Evolutionary conservation across 2,329 filamentous ascomycete genomes (phyloP).

Genomic region (Knufia fluminis): DNA sequence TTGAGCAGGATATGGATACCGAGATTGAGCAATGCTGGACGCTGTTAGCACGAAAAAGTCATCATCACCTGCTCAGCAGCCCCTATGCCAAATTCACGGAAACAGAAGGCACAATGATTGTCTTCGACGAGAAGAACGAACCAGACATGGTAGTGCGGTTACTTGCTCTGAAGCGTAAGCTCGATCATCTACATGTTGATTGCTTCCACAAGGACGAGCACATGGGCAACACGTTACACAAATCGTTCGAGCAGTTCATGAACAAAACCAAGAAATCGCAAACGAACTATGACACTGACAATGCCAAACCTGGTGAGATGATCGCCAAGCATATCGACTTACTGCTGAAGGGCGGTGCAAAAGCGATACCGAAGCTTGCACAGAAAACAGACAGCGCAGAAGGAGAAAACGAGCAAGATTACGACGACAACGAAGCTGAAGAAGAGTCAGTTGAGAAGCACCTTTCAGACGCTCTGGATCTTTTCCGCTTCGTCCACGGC

Average conservation of each 20-base stretch:
- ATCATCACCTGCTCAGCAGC: slow-evolving; percentile 59
- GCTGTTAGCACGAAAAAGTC: slow-evolving; percentile 61
- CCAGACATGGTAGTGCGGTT: slow-evolving; percentile 81
- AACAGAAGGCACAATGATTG: slow-evolving; percentile 62
- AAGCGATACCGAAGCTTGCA: slow-evolving; percentile 64
- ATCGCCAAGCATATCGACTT: slow-evolving; percentile 94
- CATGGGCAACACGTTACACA: slow-evolving; percentile 68
- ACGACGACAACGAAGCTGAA: slow-evolving; percentile 51
- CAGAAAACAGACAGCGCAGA: slow-evolving; percentile 42
- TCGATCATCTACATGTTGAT: slow-evolving; percentile 67
- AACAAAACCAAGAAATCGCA: slow-evolving; percentile 70
- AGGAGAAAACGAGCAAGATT: slow-evolving; percentile 53
- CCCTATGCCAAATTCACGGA: slow-evolving; percentile 76
- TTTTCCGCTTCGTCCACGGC: slow-evolving; percentile 94
- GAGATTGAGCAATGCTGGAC: slow-evolving; percentile 70
- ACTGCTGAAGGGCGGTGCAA: slow-evolving; percentile 77
- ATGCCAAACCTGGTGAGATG: slow-evolving; percentile 95
- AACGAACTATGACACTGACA: slow-evolving; percentile 67
- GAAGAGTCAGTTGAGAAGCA: slow-evolving; percentile 87
- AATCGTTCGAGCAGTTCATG: slow-evolving; percentile 83
- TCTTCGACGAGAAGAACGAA: slow-evolving; percentile 67
- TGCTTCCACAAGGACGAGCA: slow-evolving; percentile 70
- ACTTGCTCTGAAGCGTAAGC: slow-evolving; percentile 66
- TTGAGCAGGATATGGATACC: slow-evolving; percentile 59
- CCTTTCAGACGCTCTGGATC: slow-evolving; percentile 80